Evolutionary conservation across 176 grass and related monocot genomes (phyloP).

Genomic region (Phyllostachys edulis): DNA sequence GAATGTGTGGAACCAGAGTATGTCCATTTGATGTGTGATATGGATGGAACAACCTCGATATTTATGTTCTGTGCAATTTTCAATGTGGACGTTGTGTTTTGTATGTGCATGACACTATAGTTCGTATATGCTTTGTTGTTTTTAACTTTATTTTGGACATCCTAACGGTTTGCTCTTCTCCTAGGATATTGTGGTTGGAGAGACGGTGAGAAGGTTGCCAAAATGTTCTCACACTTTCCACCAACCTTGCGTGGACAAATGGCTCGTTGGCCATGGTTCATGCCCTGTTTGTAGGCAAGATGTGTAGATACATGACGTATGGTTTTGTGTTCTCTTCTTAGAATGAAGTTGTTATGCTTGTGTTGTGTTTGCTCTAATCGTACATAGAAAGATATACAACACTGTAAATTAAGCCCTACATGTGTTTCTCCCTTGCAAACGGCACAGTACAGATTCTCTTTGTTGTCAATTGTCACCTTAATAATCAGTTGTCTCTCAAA

Average conservation of each 20-base stretch:
- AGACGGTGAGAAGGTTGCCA: constrained; percentile 57
- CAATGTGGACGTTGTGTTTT: constrained; percentile 1
- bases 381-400: neutral
- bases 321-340: neutral
- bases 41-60: neutral
- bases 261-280: constrained; percentile 62
- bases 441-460: neutral
- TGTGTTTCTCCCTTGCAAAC: neutral
- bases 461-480: neutral
- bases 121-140: neutral
- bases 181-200: constrained; percentile 59
- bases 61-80: neutral
- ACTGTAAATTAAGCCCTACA: constrained; percentile 20
- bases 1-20: neutral
- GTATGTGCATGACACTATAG: neutral
- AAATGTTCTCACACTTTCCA: constrained; percentile 75
- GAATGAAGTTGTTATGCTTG: neutral
- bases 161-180: constrained; percentile 27
- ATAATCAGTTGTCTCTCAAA: neutral
- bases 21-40: neutral
- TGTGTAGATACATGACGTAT: constrained; percentile 42
- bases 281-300: constrained; percentile 78
- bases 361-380: neutral
- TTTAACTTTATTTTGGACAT: neutral
- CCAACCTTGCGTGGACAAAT: constrained; percentile 75